These are phyloP conservation scores for Benincasa hispida DNA, from an alignment of 306 rosid genomes.

Conservation along the genomic window DNA sequence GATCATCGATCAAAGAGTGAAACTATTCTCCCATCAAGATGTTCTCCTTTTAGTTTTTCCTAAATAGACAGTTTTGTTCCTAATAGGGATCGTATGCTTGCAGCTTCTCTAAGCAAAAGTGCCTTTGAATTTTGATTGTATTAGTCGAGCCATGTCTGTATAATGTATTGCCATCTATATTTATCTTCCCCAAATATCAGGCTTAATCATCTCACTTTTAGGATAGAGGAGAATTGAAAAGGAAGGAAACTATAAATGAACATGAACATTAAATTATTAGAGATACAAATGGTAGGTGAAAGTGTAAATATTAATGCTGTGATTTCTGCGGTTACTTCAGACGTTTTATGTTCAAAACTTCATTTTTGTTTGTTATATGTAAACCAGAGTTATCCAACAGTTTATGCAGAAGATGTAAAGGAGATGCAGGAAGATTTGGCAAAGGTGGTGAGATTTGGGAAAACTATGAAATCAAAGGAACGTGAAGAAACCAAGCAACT, in stretches of 20 bases:
- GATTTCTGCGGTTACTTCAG: not conserved
- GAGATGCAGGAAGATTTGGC: constrained; percentile 42
- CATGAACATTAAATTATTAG: not conserved
- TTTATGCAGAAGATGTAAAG: constrained; percentile 61
- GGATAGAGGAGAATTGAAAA: not conserved
- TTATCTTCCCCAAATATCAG: not conserved
- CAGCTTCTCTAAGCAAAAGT: not conserved
- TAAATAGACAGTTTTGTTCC: not conserved
- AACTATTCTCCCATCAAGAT: not conserved
- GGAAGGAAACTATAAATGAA: not conserved
- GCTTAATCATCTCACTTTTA: not conserved
- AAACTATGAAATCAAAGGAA: constrained; percentile 33
- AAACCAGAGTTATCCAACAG: constrained; percentile 76
- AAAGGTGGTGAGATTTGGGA: constrained; percentile 43
- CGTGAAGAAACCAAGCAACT: constrained; percentile 54
- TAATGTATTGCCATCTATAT: not conserved
- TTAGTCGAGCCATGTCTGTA: not conserved
- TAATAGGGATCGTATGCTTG: not conserved
- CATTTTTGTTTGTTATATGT: not conserved
- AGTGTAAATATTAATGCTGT: not conserved
- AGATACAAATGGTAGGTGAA: not conserved
- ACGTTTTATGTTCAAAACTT: not conserved
- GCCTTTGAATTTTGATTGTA: not conserved
- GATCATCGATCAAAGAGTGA: not conserved
- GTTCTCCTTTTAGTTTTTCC: not conserved